phyloP scores from a whole-genome alignment of 129 eudicot genomes.

The Flaveria trinervia region DNA sequence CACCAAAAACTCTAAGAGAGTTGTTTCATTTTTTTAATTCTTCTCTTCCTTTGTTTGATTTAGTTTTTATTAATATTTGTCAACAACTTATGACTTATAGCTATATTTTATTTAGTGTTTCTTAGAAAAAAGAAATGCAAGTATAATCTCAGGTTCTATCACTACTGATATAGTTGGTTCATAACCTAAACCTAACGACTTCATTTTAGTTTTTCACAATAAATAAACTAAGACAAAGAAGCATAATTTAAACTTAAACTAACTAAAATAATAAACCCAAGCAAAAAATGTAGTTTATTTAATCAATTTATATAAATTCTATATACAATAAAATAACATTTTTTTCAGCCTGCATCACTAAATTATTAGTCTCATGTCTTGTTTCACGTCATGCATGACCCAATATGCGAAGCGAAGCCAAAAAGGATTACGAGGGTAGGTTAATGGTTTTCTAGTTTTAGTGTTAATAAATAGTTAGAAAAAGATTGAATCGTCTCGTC shows the following conservation, averaged over 20 bases:
- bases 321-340: neutral
- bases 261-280: neutral
- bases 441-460: neutral
- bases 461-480: no score
- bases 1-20: no score
- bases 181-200: neutral
- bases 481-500: no score
- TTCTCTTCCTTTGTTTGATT: no score
- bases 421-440: neutral
- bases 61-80: neutral
- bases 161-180: neutral
- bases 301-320: neutral
- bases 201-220: neutral
- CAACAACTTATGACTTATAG: neutral
- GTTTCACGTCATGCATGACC: constrained; percentile 41
- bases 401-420: neutral
- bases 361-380: constrained; percentile 17
- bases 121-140: no score
- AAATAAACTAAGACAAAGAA: neutral
- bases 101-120: no score
- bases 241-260: neutral
- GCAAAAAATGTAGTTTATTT: neutral
- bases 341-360: constrained; percentile 6
- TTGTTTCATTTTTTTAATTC: no score
- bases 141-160: neutral